A percentile compares a stretch with the other conserved stretches of the same genome.
These are phyloP conservation scores for Ophiostoma tasmaniense DNA, from an alignment of 2,329 filamentous ascomycete genomes.

Conservation along the genomic window DNA sequence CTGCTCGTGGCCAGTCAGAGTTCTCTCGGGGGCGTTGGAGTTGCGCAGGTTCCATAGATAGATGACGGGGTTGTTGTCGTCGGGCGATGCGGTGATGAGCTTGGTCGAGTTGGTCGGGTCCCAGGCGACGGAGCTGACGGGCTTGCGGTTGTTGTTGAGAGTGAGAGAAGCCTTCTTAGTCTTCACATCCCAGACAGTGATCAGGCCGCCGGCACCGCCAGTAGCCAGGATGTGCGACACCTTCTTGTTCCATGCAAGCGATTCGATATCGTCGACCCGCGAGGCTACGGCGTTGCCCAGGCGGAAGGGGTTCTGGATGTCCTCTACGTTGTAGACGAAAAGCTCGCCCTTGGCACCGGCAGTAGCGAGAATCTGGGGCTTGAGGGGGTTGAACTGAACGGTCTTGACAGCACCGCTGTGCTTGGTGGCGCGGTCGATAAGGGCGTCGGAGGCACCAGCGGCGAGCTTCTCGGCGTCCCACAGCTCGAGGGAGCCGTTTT, in stretches of 20 bases:
- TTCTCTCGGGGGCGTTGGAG: constrained; percentile 86
- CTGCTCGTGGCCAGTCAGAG: constrained; percentile 84
- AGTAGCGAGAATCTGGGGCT: constrained; percentile 83
- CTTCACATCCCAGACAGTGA: constrained; percentile 97
- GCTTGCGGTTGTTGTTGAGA: constrained; percentile 88
- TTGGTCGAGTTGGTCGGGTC: constrained; percentile 93
- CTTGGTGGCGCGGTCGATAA: constrained; percentile 78
- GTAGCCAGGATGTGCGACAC: constrained; percentile 94
- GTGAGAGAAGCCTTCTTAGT: constrained; percentile 96
- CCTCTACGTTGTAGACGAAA: constrained; percentile 90
- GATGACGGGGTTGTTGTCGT: constrained; percentile 81
- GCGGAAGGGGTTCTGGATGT: constrained; percentile 78
- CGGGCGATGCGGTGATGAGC: constrained; percentile 82
- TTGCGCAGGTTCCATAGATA: constrained; percentile 92
- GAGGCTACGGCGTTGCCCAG: constrained; percentile 73
- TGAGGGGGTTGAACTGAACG: constrained; percentile 90
- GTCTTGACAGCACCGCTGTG: constrained; percentile 90
- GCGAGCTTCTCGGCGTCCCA: constrained; percentile 77
- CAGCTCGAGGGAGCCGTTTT: constrained; percentile 85
- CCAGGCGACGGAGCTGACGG: constrained; percentile 94
- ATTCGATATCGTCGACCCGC: constrained; percentile 90
- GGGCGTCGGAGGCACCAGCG: constrained; percentile 55
- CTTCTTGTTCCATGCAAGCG: constrained; percentile 97
- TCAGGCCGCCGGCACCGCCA: constrained; percentile 84
- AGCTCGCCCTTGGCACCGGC: constrained; percentile 93